Base-by-base conservation (phyloP, 2,329 filamentous ascomycete genomes). In the Lasiodiplodia citricola region DNA sequence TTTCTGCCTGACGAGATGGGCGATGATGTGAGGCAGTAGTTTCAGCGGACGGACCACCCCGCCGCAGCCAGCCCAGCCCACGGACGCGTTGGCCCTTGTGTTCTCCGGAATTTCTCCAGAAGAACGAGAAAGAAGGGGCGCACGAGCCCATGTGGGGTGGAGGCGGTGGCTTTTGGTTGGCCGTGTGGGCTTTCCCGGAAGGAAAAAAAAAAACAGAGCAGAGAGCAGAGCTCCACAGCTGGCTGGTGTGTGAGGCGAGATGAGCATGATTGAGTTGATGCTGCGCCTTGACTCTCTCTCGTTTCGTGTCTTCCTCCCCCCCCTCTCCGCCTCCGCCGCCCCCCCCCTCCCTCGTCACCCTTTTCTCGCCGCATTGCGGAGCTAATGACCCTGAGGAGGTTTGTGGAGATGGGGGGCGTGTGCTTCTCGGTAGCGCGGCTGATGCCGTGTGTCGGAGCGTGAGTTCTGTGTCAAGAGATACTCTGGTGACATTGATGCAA, bases 51-150 rank as follows among this genome's bases (percentile, higher is more conserved):
- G 51, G 51, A 31, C 51, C 51, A 28, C 51, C 51, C 21, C 7
- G 2, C 10, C 44, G 3, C 2, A 18, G 23, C 47, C 47, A n/a
- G 8, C 50, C n/a, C n/a, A 7, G 50, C 23, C 21, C 38, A 41
- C 14, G 38, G 38, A 13, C 38, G 13, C 11, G 38, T 10, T 41
- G 44, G 44, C 44, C 44, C 44, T 21, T 47, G 44, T 21, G 51
- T 47, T 31, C 38, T 50, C 58, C 58, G 58, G 58, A 50, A 63
- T 51, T 63, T 63, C 58, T 63, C 58, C 58, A 63, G 58, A 44
- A 50, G 25, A 10, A 47, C 38, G 38, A 41, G 18, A 21, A 47
- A 47, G 18, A 11, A 14, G n/a, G 58, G 16, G 44, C 13, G 57
- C 38, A 18, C 57, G 38, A 38, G 31, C 57, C 44, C n/a, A 47